These are phyloP conservation scores for Eucalyptus cladocalyx DNA, from an alignment of 345 rosid genomes.

Conservation along the genomic window DNA sequence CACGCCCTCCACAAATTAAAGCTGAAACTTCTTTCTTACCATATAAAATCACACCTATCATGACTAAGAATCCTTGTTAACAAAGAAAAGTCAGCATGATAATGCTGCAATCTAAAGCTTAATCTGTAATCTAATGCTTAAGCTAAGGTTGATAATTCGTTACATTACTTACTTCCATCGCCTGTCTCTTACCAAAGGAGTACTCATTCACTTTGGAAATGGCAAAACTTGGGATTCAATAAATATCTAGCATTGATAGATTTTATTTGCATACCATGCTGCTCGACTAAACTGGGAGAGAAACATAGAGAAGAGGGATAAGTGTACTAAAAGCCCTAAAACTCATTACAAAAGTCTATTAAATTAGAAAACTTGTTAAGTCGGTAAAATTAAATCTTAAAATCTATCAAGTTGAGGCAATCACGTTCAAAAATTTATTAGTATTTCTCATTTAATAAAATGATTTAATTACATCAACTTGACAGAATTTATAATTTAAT, in stretches of 20 bases:
- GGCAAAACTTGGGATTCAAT: neutral
- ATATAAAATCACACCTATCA: neutral
- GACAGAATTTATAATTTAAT: no score
- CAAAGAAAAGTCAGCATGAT: neutral
- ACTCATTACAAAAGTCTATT: no score
- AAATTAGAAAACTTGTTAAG: no score
- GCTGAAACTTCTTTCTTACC: neutral
- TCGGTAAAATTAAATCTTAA: no score
- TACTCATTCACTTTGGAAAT: neutral
- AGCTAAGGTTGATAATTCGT: neutral
- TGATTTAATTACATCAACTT: rapidly evolving
- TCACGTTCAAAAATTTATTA: no score
- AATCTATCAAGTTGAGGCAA: no score
- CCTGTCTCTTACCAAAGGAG: neutral
- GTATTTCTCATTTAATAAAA: no score
- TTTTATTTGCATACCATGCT: no score
- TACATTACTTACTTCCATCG: neutral
- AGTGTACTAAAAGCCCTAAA: no score
- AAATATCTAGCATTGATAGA: rapidly evolving
- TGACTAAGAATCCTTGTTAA: neutral
- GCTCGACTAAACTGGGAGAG: neutral
- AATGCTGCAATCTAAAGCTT: neutral
- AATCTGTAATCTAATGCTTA: neutral
- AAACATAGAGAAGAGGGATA: no score
- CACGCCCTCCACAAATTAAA: neutral